Evolutionary conservation across 139 green algal species (phyloP).

Genomic region (Chlamydomonas eustigma): DNA sequence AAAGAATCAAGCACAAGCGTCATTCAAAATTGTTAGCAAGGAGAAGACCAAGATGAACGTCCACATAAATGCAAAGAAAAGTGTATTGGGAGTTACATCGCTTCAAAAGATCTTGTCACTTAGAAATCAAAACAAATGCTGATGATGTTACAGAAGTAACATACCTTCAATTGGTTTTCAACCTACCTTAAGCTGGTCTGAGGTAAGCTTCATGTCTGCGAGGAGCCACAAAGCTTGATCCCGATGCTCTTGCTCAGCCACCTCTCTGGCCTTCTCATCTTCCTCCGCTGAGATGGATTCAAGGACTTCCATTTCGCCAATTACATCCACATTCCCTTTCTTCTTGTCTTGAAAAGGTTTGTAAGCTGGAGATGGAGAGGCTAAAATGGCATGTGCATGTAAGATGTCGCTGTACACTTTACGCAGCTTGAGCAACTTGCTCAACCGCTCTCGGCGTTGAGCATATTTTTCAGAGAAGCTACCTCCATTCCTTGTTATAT

Average conservation of each 20-base stretch:
- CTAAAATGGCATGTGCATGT: constrained; percentile 50
- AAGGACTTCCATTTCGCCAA: no score
- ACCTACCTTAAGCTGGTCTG: constrained; percentile 58
- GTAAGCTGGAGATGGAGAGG: constrained; percentile 53
- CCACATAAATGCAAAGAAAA: no score
- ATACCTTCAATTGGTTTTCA: no score
- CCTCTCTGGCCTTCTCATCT: background rate
- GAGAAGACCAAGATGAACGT: no score
- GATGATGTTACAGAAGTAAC: no score
- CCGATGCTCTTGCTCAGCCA: background rate
- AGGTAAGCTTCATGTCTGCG: constrained; percentile 78
- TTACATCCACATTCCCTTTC: no score
- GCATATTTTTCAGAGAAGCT: background rate
- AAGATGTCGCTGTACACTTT: constrained; percentile 79
- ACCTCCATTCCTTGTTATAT: no score
- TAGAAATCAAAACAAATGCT: no score
- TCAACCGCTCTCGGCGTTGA: constrained; percentile 49
- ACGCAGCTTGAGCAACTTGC: constrained; percentile 63
- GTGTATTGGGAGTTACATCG: no score
- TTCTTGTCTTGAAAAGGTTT: background rate
- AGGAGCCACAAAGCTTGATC: constrained; percentile 62
- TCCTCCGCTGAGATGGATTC: background rate
- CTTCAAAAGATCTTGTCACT: no score
- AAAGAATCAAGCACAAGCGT: no score
- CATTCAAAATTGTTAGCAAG: no score